These are phyloP conservation scores for Fusarium liriodendri DNA, from an alignment of 2,329 filamentous ascomycete genomes.

Conservation along the genomic window DNA sequence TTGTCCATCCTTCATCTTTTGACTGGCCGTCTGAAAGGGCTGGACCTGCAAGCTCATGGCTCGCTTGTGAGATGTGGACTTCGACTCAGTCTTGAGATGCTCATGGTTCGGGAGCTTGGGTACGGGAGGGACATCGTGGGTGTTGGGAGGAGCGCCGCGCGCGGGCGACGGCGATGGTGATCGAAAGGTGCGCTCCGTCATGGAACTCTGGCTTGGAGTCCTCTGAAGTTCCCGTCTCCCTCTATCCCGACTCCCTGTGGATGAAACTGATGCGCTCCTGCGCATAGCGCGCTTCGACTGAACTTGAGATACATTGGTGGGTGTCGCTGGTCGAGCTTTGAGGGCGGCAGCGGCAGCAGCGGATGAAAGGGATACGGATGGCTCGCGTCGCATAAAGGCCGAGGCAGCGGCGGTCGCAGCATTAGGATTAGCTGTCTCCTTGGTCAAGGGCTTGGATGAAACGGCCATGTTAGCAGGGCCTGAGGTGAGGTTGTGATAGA, in stretches of 20 bases:
- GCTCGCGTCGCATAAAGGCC: slow-evolving; percentile 79
- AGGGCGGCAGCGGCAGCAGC: slow-evolving; percentile 90
- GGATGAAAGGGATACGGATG: slow-evolving; percentile 76
- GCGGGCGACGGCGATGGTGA: slow-evolving; percentile 77
- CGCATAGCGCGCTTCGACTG: slow-evolving; percentile 88
- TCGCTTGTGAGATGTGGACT: slow-evolving; percentile 50
- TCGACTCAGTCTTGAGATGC: slow-evolving; percentile 39
- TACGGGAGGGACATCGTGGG: slow-evolving; percentile 74
- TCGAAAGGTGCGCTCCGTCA: slow-evolving; percentile 90
- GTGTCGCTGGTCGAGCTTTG: slow-evolving; percentile 79
- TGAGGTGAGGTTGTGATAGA: not conserved
- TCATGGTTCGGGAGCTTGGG: slow-evolving; percentile 74
- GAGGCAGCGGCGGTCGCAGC: slow-evolving; percentile 84
- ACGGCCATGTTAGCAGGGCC: slow-evolving; percentile 41
- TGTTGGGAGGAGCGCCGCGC: slow-evolving; percentile 55
- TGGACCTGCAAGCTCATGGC: slow-evolving; percentile 58
- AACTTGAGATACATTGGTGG: slow-evolving; percentile 82
- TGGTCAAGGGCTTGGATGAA: slow-evolving; percentile 68
- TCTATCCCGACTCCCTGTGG: slow-evolving; percentile 64
- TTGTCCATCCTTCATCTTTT: slow-evolving; percentile 57
- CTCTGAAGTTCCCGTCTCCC: slow-evolving; percentile 66
- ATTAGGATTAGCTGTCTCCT: slow-evolving; percentile 74
- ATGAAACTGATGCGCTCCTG: slow-evolving; percentile 78
- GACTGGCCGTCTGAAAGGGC: slow-evolving; percentile 64
- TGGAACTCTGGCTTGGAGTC: slow-evolving; percentile 79